Evolutionary conservation across 257 asterid species (phyloP).

Genomic region (Solanum phureja): DNA sequence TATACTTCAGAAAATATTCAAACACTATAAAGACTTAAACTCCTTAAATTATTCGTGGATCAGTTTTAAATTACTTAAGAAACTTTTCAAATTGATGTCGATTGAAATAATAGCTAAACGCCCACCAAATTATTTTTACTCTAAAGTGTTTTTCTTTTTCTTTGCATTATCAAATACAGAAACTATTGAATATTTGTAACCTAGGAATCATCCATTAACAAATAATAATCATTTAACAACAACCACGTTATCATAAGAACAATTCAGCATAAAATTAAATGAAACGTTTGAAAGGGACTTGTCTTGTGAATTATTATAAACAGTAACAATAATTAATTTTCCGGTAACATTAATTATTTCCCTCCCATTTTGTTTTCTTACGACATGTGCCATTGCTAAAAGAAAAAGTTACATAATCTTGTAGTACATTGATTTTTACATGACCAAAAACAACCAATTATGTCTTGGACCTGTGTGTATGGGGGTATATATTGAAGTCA

Average conservation of each 20-base stretch:
- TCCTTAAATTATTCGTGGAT: not conserved
- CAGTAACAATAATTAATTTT: not conserved
- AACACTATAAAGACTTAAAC: no score
- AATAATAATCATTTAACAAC: not conserved
- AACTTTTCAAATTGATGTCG: not conserved
- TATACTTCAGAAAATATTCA: not conserved
- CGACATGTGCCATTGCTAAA: not conserved
- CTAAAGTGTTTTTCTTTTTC: not conserved
- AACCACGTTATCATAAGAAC: not conserved
- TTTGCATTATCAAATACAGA: not conserved
- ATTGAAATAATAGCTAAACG: no score
- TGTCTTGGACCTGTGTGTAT: not conserved
- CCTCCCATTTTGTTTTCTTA: not conserved
- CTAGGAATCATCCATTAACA: not conserved
- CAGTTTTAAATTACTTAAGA: not conserved
- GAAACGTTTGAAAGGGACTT: not conserved
- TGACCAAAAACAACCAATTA: not conserved
- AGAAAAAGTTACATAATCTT: not conserved
- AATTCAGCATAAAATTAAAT: not conserved
- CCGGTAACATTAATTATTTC: not conserved
- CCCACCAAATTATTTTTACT: not conserved
- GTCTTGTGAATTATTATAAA: not conserved
- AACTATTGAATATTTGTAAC: not conserved
- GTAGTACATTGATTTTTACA: not conserved
- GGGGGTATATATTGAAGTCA: not conserved